These are phyloP conservation scores for Quercus robur DNA, from an alignment of 306 rosid genomes.

Conservation along the genomic window DNA sequence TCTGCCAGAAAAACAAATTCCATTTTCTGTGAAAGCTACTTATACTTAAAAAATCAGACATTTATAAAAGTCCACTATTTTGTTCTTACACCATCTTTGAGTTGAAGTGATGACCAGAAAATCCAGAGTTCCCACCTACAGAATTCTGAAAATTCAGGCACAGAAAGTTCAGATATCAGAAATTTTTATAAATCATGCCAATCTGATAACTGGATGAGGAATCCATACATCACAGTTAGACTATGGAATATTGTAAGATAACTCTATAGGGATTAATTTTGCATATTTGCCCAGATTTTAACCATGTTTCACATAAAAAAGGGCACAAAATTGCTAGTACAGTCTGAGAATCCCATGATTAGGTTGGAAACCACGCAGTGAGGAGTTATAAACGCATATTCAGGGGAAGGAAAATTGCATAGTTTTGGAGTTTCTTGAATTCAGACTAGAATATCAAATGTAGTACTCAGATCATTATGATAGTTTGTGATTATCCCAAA, in stretches of 20 bases:
- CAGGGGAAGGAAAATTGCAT: neutral
- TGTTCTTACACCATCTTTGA: conserved; percentile 62
- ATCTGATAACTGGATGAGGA: neutral
- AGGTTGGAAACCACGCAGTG: neutral
- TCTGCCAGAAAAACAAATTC: neutral
- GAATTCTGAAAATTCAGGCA: conserved; percentile 62
- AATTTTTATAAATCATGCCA: neutral
- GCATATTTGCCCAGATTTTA: neutral
- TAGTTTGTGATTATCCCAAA: neutral
- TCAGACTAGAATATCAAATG: neutral
- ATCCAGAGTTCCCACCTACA: conserved; percentile 84
- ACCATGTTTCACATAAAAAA: neutral
- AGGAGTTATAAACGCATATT: neutral
- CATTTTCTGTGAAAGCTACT: neutral
- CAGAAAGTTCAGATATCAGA: neutral
- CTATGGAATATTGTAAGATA: neutral
- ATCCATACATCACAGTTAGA: neutral
- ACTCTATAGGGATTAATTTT: neutral
- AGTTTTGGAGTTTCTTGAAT: neutral
- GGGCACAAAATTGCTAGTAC: neutral
- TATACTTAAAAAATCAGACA: neutral
- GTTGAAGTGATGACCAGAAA: conserved; percentile 83
- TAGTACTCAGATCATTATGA: neutral
- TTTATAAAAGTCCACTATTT: neutral
- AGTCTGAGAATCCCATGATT: neutral